Conservation (phyloP, 192 early-diverging fungal species). For the Coemansia asiatica region DNA sequence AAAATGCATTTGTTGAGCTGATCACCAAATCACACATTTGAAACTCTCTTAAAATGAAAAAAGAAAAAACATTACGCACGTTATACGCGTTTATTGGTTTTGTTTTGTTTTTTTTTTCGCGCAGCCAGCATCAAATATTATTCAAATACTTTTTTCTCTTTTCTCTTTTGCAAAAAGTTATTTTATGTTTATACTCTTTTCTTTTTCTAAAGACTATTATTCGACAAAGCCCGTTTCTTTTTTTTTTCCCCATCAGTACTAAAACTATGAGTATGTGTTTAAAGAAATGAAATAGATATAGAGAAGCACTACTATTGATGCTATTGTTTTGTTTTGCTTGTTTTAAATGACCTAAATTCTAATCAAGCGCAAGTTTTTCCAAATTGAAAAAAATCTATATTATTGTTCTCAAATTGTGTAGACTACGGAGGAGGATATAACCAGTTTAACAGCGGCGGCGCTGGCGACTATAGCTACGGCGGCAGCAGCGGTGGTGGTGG, state of each 20-base stretch:
- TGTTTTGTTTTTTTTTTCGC: constrained; percentile 4
- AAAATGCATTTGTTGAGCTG: not conserved
- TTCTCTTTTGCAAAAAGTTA: not conserved
- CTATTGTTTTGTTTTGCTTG: no score
- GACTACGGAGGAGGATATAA: constrained; percentile 29
- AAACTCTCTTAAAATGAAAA: no score
- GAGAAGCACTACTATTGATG: no score
- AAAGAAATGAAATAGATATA: no score
- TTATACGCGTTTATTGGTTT: not conserved
- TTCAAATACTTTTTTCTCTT: not conserved
- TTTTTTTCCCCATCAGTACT: no score
- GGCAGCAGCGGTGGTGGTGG: constrained; percentile 18
- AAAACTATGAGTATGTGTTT: constrained; percentile 14
- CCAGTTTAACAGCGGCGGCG: constrained; percentile 18
- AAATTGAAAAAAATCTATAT: no score
- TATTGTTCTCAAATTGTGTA: no score
- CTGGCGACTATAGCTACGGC: constrained; percentile 19
- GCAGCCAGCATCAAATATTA: not conserved
- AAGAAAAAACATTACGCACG: not conserved
- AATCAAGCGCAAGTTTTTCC: no score
- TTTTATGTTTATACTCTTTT: not conserved
- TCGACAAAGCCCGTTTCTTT: not conserved
- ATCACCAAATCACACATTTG: no score
- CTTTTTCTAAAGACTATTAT: not conserved
- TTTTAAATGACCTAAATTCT: no score